Percentiles rank a stretch among this genome's conserved stretches.
phyloP scores from a whole-genome alignment of 2,329 filamentous ascomycete species.

The Tolypocladium guangdongense region DNA sequence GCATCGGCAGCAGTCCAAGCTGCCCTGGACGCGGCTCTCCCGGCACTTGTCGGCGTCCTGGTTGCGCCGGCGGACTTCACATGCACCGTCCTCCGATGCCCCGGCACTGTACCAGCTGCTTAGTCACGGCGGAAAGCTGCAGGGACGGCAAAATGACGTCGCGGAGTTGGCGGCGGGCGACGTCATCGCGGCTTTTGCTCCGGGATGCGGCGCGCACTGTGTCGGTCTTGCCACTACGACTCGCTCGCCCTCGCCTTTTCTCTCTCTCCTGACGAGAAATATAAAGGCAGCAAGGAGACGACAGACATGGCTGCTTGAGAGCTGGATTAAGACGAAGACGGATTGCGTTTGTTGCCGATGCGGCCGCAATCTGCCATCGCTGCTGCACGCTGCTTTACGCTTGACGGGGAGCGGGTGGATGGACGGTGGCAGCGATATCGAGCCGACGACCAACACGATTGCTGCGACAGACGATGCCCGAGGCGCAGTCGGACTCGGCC shows the following conservation, averaged over 20 bases:
- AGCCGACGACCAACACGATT: not conserved
- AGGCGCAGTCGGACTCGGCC: constrained; percentile 10
- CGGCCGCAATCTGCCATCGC: not conserved
- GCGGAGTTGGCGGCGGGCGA: not conserved
- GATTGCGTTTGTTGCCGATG: not conserved
- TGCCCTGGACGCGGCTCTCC: not conserved
- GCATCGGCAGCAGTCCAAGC: no score
- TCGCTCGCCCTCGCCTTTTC: no score
- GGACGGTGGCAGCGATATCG: not conserved
- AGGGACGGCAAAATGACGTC: not conserved
- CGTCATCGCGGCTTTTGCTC: not conserved
- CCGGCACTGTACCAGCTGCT: not conserved
- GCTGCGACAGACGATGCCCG: constrained; percentile 13
- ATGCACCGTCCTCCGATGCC: not conserved
- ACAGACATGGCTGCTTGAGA: not conserved
- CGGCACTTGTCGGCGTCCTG: not conserved
- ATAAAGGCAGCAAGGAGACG: not conserved
- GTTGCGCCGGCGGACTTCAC: not conserved
- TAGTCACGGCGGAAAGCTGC: not conserved
- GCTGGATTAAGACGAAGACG: not conserved
- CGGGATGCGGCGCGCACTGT: not conserved
- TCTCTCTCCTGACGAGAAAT: not conserved
- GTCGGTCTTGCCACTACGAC: not conserved
- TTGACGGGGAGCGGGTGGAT: no score
- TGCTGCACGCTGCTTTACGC: not conserved